Evolutionary conservation across 805 yeast species (phyloP).

Genomic region (Ogataea parapolymorpha): DNA sequence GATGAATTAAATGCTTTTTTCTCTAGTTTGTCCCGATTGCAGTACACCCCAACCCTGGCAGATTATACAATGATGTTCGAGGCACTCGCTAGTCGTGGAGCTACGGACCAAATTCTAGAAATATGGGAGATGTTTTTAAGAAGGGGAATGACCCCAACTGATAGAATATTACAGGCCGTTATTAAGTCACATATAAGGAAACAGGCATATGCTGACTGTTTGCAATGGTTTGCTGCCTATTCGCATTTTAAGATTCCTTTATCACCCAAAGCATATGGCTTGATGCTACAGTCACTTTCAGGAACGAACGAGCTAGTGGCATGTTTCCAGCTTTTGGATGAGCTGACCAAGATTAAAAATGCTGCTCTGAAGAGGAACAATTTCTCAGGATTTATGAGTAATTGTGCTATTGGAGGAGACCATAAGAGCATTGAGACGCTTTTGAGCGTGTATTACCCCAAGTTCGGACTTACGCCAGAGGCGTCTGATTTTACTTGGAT

Average conservation of each 20-base stretch:
- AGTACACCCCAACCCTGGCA: constrained; percentile 38
- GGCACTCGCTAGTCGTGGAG: constrained; percentile 54
- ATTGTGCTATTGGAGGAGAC: constrained; percentile 24
- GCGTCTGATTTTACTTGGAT: constrained; percentile 24
- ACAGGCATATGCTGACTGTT: constrained; percentile 36
- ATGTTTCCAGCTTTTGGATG: constrained; percentile 33
- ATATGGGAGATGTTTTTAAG: constrained; percentile 43
- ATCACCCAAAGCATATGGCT: constrained; percentile 28
- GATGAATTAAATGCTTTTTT: constrained; percentile 51
- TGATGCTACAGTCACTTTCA: constrained; percentile 35
- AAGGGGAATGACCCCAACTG: constrained; percentile 47
- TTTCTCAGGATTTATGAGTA: constrained; percentile 21
- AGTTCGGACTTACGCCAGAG: constrained; percentile 17
- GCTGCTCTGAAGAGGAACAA: constrained; percentile 10
- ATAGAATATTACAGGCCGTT: constrained; percentile 42
- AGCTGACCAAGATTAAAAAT: constrained; percentile 14
- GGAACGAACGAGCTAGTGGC: constrained; percentile 36
- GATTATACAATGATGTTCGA: constrained; percentile 63
- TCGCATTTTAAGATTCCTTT: constrained; percentile 31
- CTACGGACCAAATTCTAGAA: constrained; percentile 37
- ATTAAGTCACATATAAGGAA: constrained; percentile 39
- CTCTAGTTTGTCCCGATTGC: constrained; percentile 54
- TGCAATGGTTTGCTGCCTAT: constrained; percentile 36
- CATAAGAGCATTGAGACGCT: constrained; percentile 24
- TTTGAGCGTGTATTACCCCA: constrained; percentile 23